phyloP scores from a whole-genome alignment of 371 early-diverging fungal genomes.

The Blastocladiella emersonii region DNA sequence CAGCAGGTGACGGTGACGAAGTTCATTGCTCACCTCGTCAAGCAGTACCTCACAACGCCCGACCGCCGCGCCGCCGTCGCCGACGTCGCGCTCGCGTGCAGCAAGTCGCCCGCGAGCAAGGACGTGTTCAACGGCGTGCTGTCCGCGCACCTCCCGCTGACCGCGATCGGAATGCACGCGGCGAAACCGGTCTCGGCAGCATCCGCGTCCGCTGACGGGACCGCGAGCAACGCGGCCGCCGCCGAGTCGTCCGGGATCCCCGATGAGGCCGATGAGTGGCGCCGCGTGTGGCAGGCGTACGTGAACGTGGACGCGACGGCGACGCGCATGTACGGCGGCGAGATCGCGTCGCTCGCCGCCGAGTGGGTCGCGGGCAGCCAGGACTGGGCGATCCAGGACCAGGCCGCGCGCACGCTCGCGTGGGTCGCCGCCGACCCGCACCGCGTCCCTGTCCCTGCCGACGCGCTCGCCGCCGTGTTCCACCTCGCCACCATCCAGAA shows the following conservation, averaged over 20 bases:
- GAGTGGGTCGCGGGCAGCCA: background rate
- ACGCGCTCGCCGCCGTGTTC: too few species aligned
- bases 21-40: background rate
- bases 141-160: background rate
- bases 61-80: background rate
- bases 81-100: background rate
- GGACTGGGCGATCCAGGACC: background rate
- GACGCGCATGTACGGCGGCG: background rate
- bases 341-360: background rate
- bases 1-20: background rate
- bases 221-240: background rate
- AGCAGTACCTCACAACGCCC: background rate
- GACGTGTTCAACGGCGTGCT: background rate
- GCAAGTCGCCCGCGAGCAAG: too few species aligned
- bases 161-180: background rate
- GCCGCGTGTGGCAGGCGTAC: background rate
- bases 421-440: background rate
- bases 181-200: background rate
- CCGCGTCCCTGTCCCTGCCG: too few species aligned
- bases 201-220: background rate
- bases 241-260: too few species aligned
- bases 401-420: background rate
- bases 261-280: background rate
- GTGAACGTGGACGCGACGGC: background rate
- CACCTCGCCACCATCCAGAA: too few species aligned